phyloP scores from a whole-genome alignment of 2,329 filamentous ascomycete species.

The Fusarium sarcochroum region DNA sequence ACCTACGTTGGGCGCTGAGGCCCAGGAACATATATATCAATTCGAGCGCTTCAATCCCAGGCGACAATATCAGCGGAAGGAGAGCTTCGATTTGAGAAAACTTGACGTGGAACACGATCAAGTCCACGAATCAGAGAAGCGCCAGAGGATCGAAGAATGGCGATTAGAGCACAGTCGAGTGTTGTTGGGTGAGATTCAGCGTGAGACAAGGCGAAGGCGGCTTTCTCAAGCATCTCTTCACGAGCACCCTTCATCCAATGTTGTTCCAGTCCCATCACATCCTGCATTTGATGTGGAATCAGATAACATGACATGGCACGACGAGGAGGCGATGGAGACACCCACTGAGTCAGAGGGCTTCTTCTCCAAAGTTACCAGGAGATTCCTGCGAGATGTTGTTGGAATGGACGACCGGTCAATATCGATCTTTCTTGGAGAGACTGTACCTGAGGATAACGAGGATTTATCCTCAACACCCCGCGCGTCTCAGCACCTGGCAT shows the following conservation, averaged over 20 bases:
- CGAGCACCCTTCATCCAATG: constrained; percentile 48
- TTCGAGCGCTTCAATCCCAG: constrained; percentile 89
- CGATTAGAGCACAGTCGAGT: constrained; percentile 89
- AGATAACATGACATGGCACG: constrained; percentile 66
- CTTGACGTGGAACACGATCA: constrained; percentile 67
- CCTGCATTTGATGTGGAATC: constrained; percentile 50
- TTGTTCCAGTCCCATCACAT: constrained; percentile 48
- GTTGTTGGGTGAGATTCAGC: constrained; percentile 89
- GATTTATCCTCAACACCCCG: constrained; percentile 64
- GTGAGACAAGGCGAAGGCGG: constrained; percentile 80
- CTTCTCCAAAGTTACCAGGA: constrained; percentile 85
- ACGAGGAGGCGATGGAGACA: constrained; percentile 62
- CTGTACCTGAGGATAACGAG: constrained; percentile 69
- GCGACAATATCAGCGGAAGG: constrained; percentile 68
- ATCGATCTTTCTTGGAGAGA: constrained; percentile 88
- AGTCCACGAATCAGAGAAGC: constrained; percentile 78
- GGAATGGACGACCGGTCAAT: constrained; percentile 90
- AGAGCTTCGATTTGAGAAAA: constrained; percentile 66
- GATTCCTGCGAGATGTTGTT: constrained; percentile 89
- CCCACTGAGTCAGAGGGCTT: constrained; percentile 74
- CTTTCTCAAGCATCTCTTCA: constrained; percentile 68
- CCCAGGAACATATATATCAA: constrained; percentile 89
- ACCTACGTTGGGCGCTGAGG: constrained; percentile 64
- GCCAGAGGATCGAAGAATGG: constrained; percentile 91
- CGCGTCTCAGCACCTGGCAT: constrained; percentile 55